Conservation (phyloP, 257 asterid species). For the Linaria vulgaris region DNA sequence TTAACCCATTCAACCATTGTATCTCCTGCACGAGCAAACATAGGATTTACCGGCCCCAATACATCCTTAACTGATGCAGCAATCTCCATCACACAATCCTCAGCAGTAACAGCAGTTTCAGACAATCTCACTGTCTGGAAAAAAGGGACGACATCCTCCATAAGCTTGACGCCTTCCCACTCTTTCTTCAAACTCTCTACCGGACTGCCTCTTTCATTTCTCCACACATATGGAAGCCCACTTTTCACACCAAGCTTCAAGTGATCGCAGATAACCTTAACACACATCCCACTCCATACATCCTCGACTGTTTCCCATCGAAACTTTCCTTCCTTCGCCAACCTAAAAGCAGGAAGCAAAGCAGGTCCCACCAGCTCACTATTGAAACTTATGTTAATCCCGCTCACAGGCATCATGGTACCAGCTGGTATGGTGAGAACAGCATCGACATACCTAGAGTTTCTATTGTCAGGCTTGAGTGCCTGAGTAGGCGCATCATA, state of each 20-base stretch:
- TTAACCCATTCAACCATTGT: conserved; percentile 77
- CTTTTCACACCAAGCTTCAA: conserved; percentile 75
- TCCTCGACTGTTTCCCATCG: conserved; percentile 97
- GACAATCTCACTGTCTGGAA: conserved; percentile 69
- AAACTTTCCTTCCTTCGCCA: conserved; percentile 73
- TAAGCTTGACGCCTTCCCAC: conserved; percentile 95
- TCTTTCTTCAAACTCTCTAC: conserved; percentile 87
- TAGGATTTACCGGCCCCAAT: conserved; percentile 49
- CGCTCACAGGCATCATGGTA: conserved; percentile 80
- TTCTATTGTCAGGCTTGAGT: conserved; percentile 59
- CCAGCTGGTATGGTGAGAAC: conserved; percentile 75
- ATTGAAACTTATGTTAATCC: conserved; percentile 72
- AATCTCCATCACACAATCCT: conserved; percentile 79
- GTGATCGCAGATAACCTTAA: conserved; percentile 82
- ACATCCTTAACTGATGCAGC: conserved; percentile 65
- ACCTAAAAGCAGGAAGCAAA: conserved; percentile 68
- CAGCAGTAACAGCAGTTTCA: conserved; percentile 51
- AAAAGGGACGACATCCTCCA: conserved; percentile 92
- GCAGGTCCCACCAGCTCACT: conserved; percentile 82
- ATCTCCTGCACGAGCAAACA: conserved; percentile 70
- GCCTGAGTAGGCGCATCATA: conserved; percentile 94
- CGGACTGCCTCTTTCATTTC: conserved; percentile 75
- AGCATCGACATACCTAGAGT: conserved; percentile 74
- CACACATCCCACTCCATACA: conserved; percentile 90
- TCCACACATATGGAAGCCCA: conserved; percentile 91